phyloP scores from a whole-genome alignment of 345 rosid species.

The Geranium rotundifolium region DNA sequence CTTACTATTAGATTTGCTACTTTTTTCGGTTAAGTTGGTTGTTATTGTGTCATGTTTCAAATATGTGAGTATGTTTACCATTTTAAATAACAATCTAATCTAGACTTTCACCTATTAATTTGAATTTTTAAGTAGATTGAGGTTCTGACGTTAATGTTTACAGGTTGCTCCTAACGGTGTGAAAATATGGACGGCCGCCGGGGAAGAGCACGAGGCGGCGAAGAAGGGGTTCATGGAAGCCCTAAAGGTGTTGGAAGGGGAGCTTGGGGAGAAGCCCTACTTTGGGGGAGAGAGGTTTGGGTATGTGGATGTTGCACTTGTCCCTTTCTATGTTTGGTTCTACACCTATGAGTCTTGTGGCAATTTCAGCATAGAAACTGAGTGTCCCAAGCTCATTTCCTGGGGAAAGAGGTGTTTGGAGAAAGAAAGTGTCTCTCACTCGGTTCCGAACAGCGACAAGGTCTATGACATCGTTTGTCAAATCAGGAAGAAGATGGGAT shows the following conservation, averaged over 20 bases:
- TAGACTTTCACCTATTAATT: background rate
- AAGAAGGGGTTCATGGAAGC: slow-evolving; percentile 15
- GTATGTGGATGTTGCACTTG: slow-evolving; percentile 12
- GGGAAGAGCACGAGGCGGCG: slow-evolving; percentile 14
- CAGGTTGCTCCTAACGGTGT: slow-evolving; percentile 2
- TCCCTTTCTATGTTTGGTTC: slow-evolving; percentile 18
- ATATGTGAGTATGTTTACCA: too few relatives aligned
- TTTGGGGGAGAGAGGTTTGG: slow-evolving; percentile 13
- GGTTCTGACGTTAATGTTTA: too few relatives aligned
- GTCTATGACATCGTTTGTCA: slow-evolving; percentile 5
- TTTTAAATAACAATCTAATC: too few relatives aligned
- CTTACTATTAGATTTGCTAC: too few relatives aligned
- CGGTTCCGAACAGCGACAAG: slow-evolving; percentile 5
- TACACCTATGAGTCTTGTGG: slow-evolving; percentile 8
- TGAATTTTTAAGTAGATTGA: too few relatives aligned
- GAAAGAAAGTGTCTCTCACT: slow-evolving; percentile 6
- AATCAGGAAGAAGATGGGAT: slow-evolving; percentile 6
- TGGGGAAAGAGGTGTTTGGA: slow-evolving; percentile 15
- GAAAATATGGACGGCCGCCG: slow-evolving; percentile 10
- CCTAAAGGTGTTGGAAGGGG: slow-evolving; percentile 14
- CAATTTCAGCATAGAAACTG: slow-evolving; percentile 13
- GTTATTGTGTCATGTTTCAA: too few relatives aligned
- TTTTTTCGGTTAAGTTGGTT: too few relatives aligned
- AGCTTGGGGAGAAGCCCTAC: slow-evolving; percentile 27
- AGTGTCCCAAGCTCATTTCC: slow-evolving; percentile 13